Evolutionary conservation across 306 rosid species (phyloP).

Genomic region (Castanospermum australe): DNA sequence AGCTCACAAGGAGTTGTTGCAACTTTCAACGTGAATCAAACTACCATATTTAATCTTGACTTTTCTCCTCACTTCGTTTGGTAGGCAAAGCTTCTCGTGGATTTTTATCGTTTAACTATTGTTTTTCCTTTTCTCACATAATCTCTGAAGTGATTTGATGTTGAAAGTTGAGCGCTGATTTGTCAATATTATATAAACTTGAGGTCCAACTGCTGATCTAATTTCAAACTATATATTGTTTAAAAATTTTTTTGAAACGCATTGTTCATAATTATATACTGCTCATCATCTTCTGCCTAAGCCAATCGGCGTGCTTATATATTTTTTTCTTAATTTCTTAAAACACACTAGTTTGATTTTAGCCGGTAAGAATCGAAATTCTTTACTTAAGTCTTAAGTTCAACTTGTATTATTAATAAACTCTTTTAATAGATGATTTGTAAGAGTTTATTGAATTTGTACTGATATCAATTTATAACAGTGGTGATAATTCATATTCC

Average conservation of each 20-base stretch:
- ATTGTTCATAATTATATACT: not conserved
- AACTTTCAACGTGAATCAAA: slow-evolving; percentile 30
- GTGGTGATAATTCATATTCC: too few species aligned
- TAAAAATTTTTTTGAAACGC: not conserved
- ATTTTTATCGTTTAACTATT: slow-evolving; percentile 17
- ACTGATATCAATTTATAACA: too few species aligned
- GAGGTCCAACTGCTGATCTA: slow-evolving; percentile 30
- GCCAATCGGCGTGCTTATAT: not conserved
- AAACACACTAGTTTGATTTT: not conserved
- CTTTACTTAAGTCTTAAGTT: too few species aligned
- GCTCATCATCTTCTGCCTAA: not conserved
- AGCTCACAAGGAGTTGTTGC: slow-evolving; percentile 43
- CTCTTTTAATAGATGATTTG: too few species aligned
- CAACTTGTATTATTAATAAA: too few species aligned
- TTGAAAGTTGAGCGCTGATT: slow-evolving; percentile 38
- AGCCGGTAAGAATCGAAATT: too few species aligned
- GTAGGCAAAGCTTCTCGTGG: slow-evolving; percentile 20
- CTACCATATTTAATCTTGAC: slow-evolving; percentile 52
- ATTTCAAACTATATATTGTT: slow-evolving; percentile 31
- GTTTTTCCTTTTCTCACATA: slow-evolving; percentile 32
- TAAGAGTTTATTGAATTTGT: too few species aligned
- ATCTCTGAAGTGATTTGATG: slow-evolving; percentile 45
- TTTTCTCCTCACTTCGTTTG: slow-evolving; percentile 34
- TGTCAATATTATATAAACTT: slow-evolving; percentile 46
- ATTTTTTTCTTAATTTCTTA: not conserved